Base-by-base conservation (phyloP, 2,329 filamentous ascomycete species). In the Fusarium multiceps region DNA sequence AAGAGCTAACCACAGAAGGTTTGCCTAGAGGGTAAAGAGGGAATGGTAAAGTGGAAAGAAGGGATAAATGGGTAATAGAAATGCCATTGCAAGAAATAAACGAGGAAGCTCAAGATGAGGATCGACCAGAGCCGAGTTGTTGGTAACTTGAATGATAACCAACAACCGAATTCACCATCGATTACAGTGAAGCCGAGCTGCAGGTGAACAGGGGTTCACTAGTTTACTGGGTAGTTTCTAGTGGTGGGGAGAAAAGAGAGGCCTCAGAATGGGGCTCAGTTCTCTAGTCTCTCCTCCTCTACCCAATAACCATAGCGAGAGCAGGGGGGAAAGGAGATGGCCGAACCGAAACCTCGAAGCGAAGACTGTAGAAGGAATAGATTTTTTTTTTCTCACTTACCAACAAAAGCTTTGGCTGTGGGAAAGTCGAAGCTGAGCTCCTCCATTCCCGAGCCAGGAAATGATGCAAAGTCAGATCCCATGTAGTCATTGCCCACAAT, bases 401-500 rank as follows among this genome's bases (percentile, higher is more conserved):
- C 86, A 78, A 88, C 85, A 80, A 85, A 88, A 66, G 82, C 78
- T 76, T 88, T 88, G 70, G 78, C 74, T 68, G 84, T 80, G 45
- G 78, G 72, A 69, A 83, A 86, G 66, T 87, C 86, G 74, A 83
- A 84, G 68, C 80, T 76, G 71, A 84, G 84, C 64, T 87, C 85
- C 51, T 88, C 86, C 77, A 87, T 83, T 74, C 78, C 79, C 66
- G 79, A 75, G 27, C 77, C 79, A 54, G 87, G 81, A 76, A 88
- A 80, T 32, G 77, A 88, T 50, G 86, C 80, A 74, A 92, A 88
- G 60, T 87, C 85, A 59, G 81, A 77, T 55, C 81, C 87, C 70
- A 86, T 82, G 76, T 86, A 86, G 75, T 84, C 82, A 63, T 86
- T 82, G 72, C 86, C 84, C 53, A 92, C 87, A 66, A 93, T 91